These are phyloP conservation scores for Euphorbia peplus DNA, from an alignment of 345 rosid genomes.

Conservation along the genomic window DNA sequence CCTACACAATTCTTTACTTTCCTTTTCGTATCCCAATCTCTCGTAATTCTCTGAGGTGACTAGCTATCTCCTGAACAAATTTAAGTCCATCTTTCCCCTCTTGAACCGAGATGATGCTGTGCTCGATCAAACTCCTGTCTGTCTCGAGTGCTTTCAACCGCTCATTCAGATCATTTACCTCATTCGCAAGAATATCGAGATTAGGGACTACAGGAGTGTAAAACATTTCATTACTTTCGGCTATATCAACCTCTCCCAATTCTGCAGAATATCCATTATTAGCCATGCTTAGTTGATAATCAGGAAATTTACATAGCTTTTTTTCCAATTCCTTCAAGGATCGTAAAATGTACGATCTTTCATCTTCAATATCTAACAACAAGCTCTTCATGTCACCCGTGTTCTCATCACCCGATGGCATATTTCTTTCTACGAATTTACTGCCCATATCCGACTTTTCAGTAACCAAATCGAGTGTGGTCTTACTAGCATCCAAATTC, in stretches of 20 bases:
- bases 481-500: constrained; percentile 20
- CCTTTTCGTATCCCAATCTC: constrained; percentile 29
- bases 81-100: constrained; percentile 41
- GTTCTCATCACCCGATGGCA: constrained; percentile 10
- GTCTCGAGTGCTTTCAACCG: constrained; percentile 49
- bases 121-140: constrained; percentile 45
- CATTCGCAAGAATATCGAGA: constrained; percentile 23
- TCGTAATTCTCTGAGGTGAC: constrained; percentile 40
- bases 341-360: constrained; percentile 36
- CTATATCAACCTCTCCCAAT: constrained; percentile 13
- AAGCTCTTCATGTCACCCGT: constrained; percentile 17
- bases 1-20: constrained; percentile 29
- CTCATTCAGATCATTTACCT: constrained; percentile 38
- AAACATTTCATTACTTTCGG: constrained; percentile 6
- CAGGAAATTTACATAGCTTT: constrained; percentile 32
- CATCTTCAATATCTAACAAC: constrained; percentile 47
- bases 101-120: constrained; percentile 40
- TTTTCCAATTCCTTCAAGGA: constrained; percentile 49
- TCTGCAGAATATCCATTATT: constrained; percentile 16
- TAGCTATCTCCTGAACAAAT: constrained; percentile 49
- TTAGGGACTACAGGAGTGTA: background rate
- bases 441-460: constrained; percentile 1
- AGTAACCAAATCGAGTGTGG: background rate
- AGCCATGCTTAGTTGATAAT: constrained; percentile 19
- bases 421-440: constrained; percentile 8